A percentile compares a stretch with the other conserved stretches of the same genome.
These are phyloP conservation scores for Penicillium sp. DNA, from an alignment of 2,329 filamentous ascomycete genomes.

Conservation along the genomic window DNA sequence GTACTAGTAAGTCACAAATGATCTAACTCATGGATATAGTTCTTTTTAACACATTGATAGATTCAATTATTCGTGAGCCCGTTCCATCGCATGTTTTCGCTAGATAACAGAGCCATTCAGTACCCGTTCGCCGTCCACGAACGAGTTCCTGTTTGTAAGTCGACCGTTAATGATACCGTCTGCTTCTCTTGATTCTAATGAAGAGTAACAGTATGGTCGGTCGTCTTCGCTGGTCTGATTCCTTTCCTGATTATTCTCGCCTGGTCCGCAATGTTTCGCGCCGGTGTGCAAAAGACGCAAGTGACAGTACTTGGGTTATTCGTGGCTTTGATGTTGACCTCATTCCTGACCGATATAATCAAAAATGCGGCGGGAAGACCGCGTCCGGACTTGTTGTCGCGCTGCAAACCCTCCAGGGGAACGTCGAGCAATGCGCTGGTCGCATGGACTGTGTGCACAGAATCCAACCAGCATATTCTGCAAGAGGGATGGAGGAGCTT, in stretches of 20 bases:
- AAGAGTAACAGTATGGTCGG: conserved; percentile 49
- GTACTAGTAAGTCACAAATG: conserved; percentile 19
- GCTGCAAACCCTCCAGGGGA: conserved; percentile 63
- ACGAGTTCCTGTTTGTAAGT: conserved; percentile 66
- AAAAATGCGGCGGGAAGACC: conserved; percentile 82
- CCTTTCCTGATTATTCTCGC: conserved; percentile 59
- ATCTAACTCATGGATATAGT: no score
- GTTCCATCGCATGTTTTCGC: conserved; percentile 88
- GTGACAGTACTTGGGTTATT: conserved; percentile 72
- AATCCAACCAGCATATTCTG: conserved; percentile 48
- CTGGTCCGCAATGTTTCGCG: conserved; percentile 55
- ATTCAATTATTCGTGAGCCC: conserved; percentile 64
- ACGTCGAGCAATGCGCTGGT: conserved; percentile 50
- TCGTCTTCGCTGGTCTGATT: conserved; percentile 66
- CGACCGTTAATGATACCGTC: background rate
- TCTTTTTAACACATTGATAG: conserved; percentile 29
- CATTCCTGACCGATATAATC: conserved; percentile 77
- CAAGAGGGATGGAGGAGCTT: conserved; percentile 60
- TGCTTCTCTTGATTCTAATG: conserved; percentile 1
- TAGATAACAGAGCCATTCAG: conserved; percentile 74
- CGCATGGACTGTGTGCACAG: conserved; percentile 39
- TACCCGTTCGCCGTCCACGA: conserved; percentile 79
- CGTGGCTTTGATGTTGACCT: conserved; percentile 66
- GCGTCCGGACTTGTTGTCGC: conserved; percentile 76
- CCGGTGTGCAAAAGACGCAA: conserved; percentile 69